phyloP scores from a whole-genome alignment of 441 rosid species.

The Syzygium syzygioides region DNA sequence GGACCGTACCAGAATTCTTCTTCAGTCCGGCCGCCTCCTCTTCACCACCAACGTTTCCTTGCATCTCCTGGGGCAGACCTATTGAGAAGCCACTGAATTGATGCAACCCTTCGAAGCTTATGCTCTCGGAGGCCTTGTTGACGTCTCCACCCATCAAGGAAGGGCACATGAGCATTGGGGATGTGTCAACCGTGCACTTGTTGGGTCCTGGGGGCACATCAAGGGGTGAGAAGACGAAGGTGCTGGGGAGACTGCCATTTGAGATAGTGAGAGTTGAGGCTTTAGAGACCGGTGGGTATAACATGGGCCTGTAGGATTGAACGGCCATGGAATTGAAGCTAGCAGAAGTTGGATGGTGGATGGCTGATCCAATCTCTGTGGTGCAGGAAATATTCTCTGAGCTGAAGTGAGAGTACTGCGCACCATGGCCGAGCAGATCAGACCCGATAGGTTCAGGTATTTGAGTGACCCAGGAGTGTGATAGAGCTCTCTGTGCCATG shows the following conservation, averaged over 20 bases:
- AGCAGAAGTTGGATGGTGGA: constrained; percentile 21
- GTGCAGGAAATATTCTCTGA: constrained; percentile 46
- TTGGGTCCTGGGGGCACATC: constrained; percentile 23
- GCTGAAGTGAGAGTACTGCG: constrained; percentile 27
- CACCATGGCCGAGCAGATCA: constrained; percentile 20
- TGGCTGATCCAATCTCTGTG: constrained; percentile 35
- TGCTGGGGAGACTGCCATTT: constrained; percentile 18
- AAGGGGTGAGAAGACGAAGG: constrained; percentile 28
- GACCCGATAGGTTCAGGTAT: constrained; percentile 23
- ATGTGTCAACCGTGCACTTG: constrained; percentile 12
- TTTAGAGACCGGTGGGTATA: constrained; percentile 13
- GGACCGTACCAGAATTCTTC: constrained; percentile 11
- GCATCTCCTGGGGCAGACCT: constrained; percentile 32
- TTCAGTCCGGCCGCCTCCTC: constrained; percentile 21
- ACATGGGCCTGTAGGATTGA: constrained; percentile 22
- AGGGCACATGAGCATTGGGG: constrained; percentile 26
- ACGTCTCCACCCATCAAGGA: constrained; percentile 2
- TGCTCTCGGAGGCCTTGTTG: constrained; percentile 14
- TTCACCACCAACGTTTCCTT: constrained; percentile 7
- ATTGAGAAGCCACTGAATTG: constrained; percentile 29
- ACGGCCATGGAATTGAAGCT: constrained; percentile 23
- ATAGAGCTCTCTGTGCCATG: constrained; percentile 63
- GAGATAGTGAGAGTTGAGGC: constrained; percentile 21
- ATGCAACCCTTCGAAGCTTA: constrained; percentile 25
- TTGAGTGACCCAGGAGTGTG: constrained; percentile 54